These are phyloP conservation scores for Dictyostelium intermedium DNA, from an alignment of 78 protist genomes.

Conservation along the genomic window DNA sequence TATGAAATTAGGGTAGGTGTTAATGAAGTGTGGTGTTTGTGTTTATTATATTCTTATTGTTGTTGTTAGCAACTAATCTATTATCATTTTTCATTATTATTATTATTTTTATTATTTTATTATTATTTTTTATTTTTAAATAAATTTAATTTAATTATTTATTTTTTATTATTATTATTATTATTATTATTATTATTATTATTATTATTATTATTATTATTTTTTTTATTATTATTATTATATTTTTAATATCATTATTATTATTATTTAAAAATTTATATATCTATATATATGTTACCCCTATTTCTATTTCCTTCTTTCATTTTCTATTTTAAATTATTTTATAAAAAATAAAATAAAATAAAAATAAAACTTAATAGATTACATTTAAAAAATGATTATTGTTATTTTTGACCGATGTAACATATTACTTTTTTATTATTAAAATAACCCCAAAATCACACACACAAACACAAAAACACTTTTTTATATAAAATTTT, in stretches of 20 bases:
- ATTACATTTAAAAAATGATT: neutral
- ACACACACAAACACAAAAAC: neutral
- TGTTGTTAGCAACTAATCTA: neutral
- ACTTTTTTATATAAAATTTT: neutral
- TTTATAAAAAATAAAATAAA: neutral
- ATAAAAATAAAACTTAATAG: neutral
- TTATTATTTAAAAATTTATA: neutral
- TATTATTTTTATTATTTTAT: neutral
- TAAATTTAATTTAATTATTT: neutral
- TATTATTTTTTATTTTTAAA: neutral
- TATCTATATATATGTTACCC: neutral
- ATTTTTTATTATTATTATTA: neutral
- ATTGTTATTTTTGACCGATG: conserved; percentile 2
- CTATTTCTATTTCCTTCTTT: neutral
- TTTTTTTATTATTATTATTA: no score
- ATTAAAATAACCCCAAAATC: neutral
- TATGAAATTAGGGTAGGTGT: neutral
- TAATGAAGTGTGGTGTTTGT: neutral
- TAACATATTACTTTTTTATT: neutral
- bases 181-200: no score
- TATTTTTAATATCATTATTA: no score
- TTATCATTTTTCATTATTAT: neutral
- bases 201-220: no score
- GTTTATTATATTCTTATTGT: neutral
- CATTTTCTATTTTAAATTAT: neutral